These are phyloP conservation scores for Blastocystis sp. DNA, from an alignment of 352 stramenopile genomes.

Conservation along the genomic window DNA sequence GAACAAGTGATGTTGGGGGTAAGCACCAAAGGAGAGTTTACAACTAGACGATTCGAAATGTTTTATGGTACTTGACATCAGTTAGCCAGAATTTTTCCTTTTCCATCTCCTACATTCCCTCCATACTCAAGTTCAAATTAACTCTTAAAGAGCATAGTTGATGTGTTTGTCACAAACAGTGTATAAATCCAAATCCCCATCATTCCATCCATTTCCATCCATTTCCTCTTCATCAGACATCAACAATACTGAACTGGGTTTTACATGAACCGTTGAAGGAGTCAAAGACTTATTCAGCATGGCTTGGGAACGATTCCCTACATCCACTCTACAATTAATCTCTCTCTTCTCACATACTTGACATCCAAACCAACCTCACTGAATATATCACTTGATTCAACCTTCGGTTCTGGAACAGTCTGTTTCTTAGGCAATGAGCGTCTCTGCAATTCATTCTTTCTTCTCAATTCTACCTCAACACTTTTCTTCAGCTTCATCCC, in stretches of 20 bases:
- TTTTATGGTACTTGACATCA: slow-evolving; percentile 32
- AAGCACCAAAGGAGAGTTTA: not conserved
- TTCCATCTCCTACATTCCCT: not conserved
- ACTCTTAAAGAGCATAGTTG: not conserved
- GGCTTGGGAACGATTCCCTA: not conserved
- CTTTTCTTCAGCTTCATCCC: slow-evolving; percentile 48
- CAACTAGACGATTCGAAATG: not conserved
- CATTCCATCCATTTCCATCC: not conserved
- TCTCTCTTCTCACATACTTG: not conserved
- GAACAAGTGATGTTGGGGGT: not conserved
- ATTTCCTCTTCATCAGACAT: not conserved
- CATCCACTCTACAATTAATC: not conserved
- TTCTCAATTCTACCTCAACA: not conserved
- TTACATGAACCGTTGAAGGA: not conserved
- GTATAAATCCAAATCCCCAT: slow-evolving; percentile 56
- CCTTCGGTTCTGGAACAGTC: not conserved
- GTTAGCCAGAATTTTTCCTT: not conserved
- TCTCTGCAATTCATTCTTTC: not conserved
- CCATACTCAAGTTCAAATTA: not conserved
- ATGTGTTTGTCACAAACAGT: slow-evolving; percentile 37
- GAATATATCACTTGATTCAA: slow-evolving; percentile 6
- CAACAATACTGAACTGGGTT: not conserved
- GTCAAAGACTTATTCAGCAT: not conserved
- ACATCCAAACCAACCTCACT: slow-evolving; percentile 50
- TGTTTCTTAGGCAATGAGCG: not conserved